Base-by-base conservation (phyloP, 73 alveolate genomes). In the Paraurostyla sp. region DNA sequence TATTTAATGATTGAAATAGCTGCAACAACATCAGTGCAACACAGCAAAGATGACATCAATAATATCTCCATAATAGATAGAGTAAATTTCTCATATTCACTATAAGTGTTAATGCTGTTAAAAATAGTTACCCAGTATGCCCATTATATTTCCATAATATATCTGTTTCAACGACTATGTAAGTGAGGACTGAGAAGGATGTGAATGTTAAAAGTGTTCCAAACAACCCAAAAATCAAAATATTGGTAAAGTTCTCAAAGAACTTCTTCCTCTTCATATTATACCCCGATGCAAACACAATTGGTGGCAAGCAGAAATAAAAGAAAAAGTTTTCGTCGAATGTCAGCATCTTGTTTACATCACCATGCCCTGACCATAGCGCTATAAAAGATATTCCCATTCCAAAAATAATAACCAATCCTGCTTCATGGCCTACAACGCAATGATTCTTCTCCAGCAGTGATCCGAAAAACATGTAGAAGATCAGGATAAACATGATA, bases 1-100 rank as follows among this genome's bases (percentile, higher is more conserved):
- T 94, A 96, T 25, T 94, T 96, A 16, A 97, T 92, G 89, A 97
- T 83, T n/a, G 98, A 87, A 52, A 97, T 76, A n/a, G 99, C 99
- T 22, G 98, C 98, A 0, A 97, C 98, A 0, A 97, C 93, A 90
- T 97, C 99, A 41, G 99, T 91, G 30, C 98, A 94, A 54, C 98
- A 93, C 36, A 97, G 86, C 57, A 97, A 93, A 13, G 98, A 96
- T 30, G 97, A 93, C 89, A 97, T 89, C 43, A 95, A 54, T 56
- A 97, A 81, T 43, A 92, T 82, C 76, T 93, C 95, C 69, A 90
- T 82, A 18, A 90, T 62, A 3, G 87, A 69, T 40, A 96, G 71
- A 29, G 82, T 80, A 51, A 93, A 89, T 30, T 78, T 40, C 22
- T 22, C 85, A 29, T 51, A 83, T 43, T 69, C 84, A 33, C 65